Conservation (phyloP, 1,139 yeast genomes). For the Geotrichum bryndzae region DNA sequence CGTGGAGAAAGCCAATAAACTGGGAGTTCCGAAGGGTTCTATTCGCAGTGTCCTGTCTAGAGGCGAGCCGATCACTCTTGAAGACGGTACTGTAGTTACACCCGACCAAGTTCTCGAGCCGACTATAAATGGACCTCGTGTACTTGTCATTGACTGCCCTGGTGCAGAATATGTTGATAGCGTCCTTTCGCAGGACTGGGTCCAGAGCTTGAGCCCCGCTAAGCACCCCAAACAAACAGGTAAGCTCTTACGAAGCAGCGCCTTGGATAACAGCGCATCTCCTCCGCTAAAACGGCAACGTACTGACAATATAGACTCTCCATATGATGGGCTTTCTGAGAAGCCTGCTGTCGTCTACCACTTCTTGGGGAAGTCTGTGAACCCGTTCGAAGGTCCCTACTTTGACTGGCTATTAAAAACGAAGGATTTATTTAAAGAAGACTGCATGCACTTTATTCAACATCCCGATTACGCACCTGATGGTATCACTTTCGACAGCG, state of each 20-base stretch:
- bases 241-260: background rate
- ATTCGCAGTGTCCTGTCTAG: constrained; percentile 52
- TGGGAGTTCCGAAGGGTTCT: constrained; percentile 67
- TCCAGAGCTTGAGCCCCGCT: constrained; percentile 7
- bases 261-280: constrained; percentile 2
- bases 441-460: constrained; percentile 59
- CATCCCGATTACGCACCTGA: constrained; percentile 63
- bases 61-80: constrained; percentile 54
- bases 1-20: constrained; percentile 53
- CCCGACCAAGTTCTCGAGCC: constrained; percentile 74
- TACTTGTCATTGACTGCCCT: constrained; percentile 74
- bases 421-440: constrained; percentile 40
- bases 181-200: constrained; percentile 15
- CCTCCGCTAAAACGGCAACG: constrained; percentile 11
- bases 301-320: constrained; percentile 1
- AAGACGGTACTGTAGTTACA: constrained; percentile 50
- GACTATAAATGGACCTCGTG: constrained; percentile 50
- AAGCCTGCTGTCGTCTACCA: constrained; percentile 50
- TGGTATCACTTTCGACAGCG: constrained; percentile 50
- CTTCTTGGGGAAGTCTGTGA: constrained; percentile 60
- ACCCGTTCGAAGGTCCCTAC: constrained; percentile 41
- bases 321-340: constrained; percentile 14
- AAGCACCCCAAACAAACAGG: constrained; percentile 6
- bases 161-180: constrained; percentile 42
- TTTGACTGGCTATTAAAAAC: constrained; percentile 42